phyloP scores from a whole-genome alignment of 2,329 filamentous ascomycete species.

The Fusarium odoratissimum region DNA sequence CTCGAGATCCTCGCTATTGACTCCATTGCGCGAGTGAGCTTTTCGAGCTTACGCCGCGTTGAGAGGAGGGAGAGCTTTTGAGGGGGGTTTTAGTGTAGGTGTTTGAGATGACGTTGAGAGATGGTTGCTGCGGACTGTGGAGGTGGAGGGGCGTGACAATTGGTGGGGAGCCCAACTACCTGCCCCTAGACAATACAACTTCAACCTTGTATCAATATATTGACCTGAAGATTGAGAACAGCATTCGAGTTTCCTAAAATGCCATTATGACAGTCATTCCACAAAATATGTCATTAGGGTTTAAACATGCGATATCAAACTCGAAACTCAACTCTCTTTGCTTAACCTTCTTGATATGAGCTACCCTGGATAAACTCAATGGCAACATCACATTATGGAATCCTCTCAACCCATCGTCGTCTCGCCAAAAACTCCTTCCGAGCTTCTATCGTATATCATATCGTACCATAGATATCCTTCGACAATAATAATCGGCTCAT shows the following conservation, averaged over 20 bases:
- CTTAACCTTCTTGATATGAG: background rate
- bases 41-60: constrained; percentile 23
- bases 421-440: constrained; percentile 64
- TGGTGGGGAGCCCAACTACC: constrained; percentile 12
- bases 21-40: constrained; percentile 74
- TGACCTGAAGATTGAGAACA: background rate
- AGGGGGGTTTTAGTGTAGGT: constrained; percentile 26
- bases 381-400: constrained; percentile 21
- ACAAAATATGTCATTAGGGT: background rate
- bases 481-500: constrained; percentile 77
- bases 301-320: background rate
- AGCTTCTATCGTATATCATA: constrained; percentile 75
- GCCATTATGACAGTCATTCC: background rate
- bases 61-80: constrained; percentile 12
- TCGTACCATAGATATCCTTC: constrained; percentile 66
- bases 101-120: constrained; percentile 44
- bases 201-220: background rate
- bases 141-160: constrained; percentile 39
- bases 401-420: constrained; percentile 56
- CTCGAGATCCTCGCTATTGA: constrained; percentile 94
- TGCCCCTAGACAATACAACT: background rate
- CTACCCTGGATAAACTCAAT: constrained; percentile 31
- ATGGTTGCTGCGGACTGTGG: constrained; percentile 11
- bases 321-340: background rate
- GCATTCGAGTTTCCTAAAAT: background rate